Conservation (phyloP, 352 stramenopile species). For the Phytophthora hibernalis region DNA sequence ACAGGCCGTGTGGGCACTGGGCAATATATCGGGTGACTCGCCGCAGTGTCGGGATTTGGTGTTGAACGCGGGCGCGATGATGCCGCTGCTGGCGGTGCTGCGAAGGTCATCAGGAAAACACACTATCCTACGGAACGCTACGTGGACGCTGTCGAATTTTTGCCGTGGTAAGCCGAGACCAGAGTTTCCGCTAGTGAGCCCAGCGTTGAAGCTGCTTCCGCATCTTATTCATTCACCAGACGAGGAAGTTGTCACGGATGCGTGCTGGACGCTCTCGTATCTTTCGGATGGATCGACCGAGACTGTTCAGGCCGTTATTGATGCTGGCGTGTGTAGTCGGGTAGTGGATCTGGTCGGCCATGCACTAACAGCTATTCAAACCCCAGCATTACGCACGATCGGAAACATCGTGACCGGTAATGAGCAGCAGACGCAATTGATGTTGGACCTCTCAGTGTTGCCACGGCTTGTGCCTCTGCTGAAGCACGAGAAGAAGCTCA, state of each 20-base stretch:
- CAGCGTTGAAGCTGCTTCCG: slow-evolving; percentile 93
- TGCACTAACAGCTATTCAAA: slow-evolving; percentile 94
- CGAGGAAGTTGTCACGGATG: slow-evolving; percentile 98
- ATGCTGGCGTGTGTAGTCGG: slow-evolving; percentile 94
- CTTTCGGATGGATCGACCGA: slow-evolving; percentile 98
- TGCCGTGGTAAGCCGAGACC: slow-evolving; percentile 95
- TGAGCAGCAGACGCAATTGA: slow-evolving; percentile 74
- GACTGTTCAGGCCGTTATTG: slow-evolving; percentile 98
- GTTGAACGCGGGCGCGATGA: slow-evolving; percentile 94
- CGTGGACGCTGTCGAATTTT: slow-evolving; percentile 99
- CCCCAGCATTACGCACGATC: slow-evolving; percentile 95
- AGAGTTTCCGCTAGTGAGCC: slow-evolving; percentile 96
- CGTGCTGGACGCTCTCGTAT: slow-evolving; percentile 99
- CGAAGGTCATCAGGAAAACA: slow-evolving; percentile 91
- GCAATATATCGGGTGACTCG: slow-evolving; percentile 99
- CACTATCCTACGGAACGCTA: slow-evolving; percentile 98
- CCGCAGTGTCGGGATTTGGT: slow-evolving; percentile 97
- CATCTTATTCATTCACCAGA: slow-evolving; percentile 97
- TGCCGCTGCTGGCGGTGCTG: slow-evolving; percentile 95
- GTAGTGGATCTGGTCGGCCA: slow-evolving; percentile 97
- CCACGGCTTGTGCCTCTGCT: slow-evolving; percentile 66
- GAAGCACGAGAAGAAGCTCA: slow-evolving; percentile 81
- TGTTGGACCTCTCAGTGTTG: slow-evolving; percentile 65
- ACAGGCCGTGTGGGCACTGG: slow-evolving; percentile 97
- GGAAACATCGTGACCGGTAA: slow-evolving; percentile 99